phyloP scores from a whole-genome alignment of 129 eudicot genomes.

The Cynara cardunculus region DNA sequence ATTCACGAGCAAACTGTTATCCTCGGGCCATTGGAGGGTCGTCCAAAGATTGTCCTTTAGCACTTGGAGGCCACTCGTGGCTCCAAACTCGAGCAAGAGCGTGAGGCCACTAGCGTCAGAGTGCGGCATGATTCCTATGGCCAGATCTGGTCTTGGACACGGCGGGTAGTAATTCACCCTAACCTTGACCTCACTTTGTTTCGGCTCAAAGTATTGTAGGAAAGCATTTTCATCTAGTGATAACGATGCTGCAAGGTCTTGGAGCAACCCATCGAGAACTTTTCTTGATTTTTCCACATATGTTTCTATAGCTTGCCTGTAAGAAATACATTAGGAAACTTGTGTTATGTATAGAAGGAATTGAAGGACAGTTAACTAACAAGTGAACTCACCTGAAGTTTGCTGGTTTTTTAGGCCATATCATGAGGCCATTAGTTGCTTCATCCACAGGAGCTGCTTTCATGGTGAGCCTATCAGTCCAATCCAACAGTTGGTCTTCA shows the following conservation, averaged over 20 bases:
- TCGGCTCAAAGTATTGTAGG: constrained; percentile 36
- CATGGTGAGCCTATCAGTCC: constrained; percentile 53
- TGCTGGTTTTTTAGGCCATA: constrained; percentile 45
- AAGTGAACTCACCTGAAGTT: constrained; percentile 28
- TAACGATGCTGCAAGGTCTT: constrained; percentile 41
- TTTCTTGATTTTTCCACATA: constrained; percentile 32
- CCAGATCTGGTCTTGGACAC: constrained; percentile 50
- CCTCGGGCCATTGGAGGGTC: constrained; percentile 31
- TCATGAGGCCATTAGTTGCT: constrained; percentile 26
- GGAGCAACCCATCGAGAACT: constrained; percentile 29
- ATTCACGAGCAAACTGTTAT: constrained; percentile 32
- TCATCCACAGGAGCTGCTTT: constrained; percentile 43
- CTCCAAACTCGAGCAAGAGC: constrained; percentile 38
- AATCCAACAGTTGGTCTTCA: constrained; percentile 43
- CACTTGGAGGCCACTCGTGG: constrained; percentile 41
- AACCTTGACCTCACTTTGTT: constrained; percentile 37
- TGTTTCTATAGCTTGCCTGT: constrained; percentile 37
- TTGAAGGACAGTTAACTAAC: no score
- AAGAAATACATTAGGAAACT: neutral
- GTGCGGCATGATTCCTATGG: constrained; percentile 44
- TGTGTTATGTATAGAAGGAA: no score
- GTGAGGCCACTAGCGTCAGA: constrained; percentile 43
- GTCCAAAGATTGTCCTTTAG: constrained; percentile 32
- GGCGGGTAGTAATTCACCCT: constrained; percentile 55
- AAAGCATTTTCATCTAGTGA: constrained; percentile 28